Evolutionary conservation across 768 basidiomycete genomes (phyloP), one percentile per base, ranked within the genome.

Genomic region (Mycena metata): DNA sequence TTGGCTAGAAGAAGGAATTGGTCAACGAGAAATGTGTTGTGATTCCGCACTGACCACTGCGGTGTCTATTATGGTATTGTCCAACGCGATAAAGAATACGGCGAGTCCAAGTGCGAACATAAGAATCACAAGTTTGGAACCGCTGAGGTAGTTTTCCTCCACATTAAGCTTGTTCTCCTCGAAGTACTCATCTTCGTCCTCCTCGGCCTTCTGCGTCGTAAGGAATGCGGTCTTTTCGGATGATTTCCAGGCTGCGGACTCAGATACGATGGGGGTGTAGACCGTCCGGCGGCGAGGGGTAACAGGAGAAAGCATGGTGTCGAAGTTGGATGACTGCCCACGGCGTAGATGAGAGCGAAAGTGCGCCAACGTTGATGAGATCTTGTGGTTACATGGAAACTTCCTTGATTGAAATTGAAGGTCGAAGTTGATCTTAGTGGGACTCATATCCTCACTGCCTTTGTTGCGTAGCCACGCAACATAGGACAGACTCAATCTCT

Each of bases 231-330:
- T 41, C 56, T 66, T 59, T 21, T 59, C 57, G 56, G 57, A 52
- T 42, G 50, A 23, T 39, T 61, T 26, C 60, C 47, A 50, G 15
- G 33, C 24, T 24, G 39, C 39, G 11, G 39, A 39, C 39, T 50
- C 60, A 39, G 47, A 46, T 52, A 52, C 47, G 41, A 7, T 43
- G 15, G 57, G 64, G 50, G 64, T 51, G 50, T 66, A 60, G 26
- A 54, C 64, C 64, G 64, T 66, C 64, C 64, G 56, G 64, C 64
- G 64, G 64, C 64, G 64, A n/a, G 64, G 64, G 49, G 64, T 66
- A 21, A 66, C 57, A 23, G 64, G 64, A 55, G 62, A 61, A 21
- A 41, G 36, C 49, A 61, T 51, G 60, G 60, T 35, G 45, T 47
- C 58, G 43, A 60, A 19, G 26, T 47, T 60, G 58, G 33, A 19